Base-by-base conservation (phyloP, 345 rosid genomes). In the Bretschneidera sinensis region DNA sequence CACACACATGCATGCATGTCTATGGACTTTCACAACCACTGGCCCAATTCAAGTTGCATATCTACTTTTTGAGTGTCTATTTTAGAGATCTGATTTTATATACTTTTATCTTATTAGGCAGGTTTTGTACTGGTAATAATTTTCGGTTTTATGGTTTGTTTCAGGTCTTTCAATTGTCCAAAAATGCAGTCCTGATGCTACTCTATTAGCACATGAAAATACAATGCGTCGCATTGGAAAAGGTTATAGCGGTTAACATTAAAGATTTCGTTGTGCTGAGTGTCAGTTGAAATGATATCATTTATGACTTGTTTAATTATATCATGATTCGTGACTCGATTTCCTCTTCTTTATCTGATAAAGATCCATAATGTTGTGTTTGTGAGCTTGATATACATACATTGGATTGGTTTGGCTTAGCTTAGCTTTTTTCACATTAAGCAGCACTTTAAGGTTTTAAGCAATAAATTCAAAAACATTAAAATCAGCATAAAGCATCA, bases 111-210 rank as follows among this genome's bases (percentile, higher is more conserved):
- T 39, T 14, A 39, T 14, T 14, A 39, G 45, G 16, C 6, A 11
- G 45, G 45, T 1, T 24, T 13, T 24, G 14, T 20, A 21, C 7
- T 66, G 58, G 21, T 24, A 53, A 61, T 54, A 55, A 63, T 65
- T 25, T 60, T 48, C 55, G 60, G 55, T 43, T 57, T 47, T 51
- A 39, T 69, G 67, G 43, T 9, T 60, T 75, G n/a, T 66, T 69
- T 71, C 84, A 89, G 96, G 98, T 72, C 95, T 92, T 75, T 92
- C 95, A 21, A 60, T 82, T n/a, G 51, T 92, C 78, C 87, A 83
- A 77, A 85, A 82, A 52, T 79, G 76, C 81, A 88, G 85, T 55
- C 81, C 81, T 55, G 80, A 87, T 70, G 91, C 92, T 63, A 71
- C 51, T 20, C 75, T 88, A 24, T 63, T 92, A 51, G 92, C 88